Conservation (phyloP, 2,329 filamentous ascomycete genomes). For the Clarireedia homoeocarpa region DNA sequence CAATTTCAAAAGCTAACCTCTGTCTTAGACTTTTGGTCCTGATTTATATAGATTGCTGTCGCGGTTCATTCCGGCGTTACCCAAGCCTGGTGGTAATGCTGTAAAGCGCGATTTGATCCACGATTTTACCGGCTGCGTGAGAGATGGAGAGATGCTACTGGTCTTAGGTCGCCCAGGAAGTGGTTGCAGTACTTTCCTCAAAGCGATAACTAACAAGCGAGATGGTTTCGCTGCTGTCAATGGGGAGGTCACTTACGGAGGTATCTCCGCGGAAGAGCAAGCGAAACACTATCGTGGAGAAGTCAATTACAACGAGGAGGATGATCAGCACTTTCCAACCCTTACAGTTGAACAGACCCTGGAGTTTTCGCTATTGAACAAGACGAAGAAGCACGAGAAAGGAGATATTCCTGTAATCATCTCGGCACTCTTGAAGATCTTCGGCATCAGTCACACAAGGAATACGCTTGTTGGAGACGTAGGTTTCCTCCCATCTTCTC, state of each 20-base stretch:
- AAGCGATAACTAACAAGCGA: constrained; percentile 64
- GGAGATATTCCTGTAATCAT: constrained; percentile 61
- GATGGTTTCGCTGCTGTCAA: constrained; percentile 56
- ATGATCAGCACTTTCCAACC: constrained; percentile 66
- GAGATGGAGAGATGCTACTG: constrained; percentile 65
- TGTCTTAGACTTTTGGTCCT: constrained; percentile 59
- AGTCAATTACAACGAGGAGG: constrained; percentile 71
- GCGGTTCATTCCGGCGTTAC: constrained; percentile 23
- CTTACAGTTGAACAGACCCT: constrained; percentile 74
- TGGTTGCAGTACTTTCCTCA: constrained; percentile 71
- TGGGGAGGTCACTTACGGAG: constrained; percentile 65
- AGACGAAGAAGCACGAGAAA: constrained; percentile 60
- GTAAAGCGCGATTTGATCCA: constrained; percentile 43
- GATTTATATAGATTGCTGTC: constrained; percentile 61
- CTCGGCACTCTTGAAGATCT: constrained; percentile 65
- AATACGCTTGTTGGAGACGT: constrained; percentile 67
- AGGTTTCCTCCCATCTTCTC: constrained; percentile 36
- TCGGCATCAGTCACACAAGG: constrained; percentile 68
- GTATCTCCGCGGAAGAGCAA: constrained; percentile 60
- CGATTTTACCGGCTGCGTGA: constrained; percentile 59
- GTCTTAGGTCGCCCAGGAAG: constrained; percentile 66
- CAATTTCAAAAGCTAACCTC: not conserved
- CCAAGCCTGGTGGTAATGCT: constrained; percentile 17
- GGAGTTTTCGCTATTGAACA: constrained; percentile 66
- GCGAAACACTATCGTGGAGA: constrained; percentile 61